Base-by-base conservation (phyloP, 1,284 basidiomycete species). In the Tetrapyrgos nigripes region DNA sequence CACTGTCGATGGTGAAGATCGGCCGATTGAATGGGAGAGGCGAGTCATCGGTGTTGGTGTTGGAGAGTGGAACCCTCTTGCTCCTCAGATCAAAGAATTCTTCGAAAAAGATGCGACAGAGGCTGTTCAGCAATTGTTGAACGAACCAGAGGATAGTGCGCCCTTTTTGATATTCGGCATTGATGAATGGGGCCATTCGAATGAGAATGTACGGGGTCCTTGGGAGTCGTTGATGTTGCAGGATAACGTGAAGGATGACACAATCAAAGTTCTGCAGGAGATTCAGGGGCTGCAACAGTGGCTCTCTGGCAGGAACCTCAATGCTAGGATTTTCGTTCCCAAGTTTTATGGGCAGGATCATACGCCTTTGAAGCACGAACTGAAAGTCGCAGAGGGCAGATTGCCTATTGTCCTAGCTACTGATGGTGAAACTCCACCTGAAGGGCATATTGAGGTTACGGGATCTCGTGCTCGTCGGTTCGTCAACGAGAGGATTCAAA, bases 31-130 rank as follows among this genome's bases (percentile, higher is more conserved):
- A 8, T 35, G 35, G 50, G 68, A 73, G 3, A 70, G 72, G 57
- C 68, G 76, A 27, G 55, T 65, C 21, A 67, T 79, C 35, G 67
- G 72, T 48, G 69, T 79, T 29, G 73, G 72, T 21, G 64, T 78
- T 2, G 77, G 68, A 19, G 62, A 71, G 27, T 78, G 75, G 73
- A 73, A 72, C 49, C 44, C 55, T 43, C 74, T 70, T 53, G 63
- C 70, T 23, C 68, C 73, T 28, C 71, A 61, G 47, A n/a, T 50
- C 43, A 23, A 35, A 24, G 46, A 61, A 21, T 54, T 50, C 24
- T 54, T 57, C 51, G 35, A 61, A 21, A 40, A 57, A 29, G 29
- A 52, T 8, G 50, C 45, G 23, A 33, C 47, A 11, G 31, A 43
- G 13, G 29, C 33, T 10, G 43, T 51, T 11, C 26, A 51, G 13